phyloP scores from a whole-genome alignment of 371 early-diverging fungal species.

The Mortierella sp. region DNA sequence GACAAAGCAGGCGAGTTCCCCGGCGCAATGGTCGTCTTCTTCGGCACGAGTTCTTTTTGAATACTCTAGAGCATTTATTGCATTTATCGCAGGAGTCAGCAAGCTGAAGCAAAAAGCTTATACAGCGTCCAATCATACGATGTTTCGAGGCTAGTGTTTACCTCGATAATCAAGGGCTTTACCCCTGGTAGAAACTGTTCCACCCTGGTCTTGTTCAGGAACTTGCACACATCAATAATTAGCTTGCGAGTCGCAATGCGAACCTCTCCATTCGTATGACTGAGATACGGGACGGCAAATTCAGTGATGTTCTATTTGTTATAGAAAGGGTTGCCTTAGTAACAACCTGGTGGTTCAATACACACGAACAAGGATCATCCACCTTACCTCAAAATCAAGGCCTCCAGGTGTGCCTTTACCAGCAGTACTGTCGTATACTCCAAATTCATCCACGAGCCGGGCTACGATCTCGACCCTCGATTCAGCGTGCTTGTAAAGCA shows the following conservation, averaged over 20 bases:
- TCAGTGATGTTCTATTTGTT: constrained; percentile 64
- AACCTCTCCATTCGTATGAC: constrained; percentile 74
- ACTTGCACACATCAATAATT: constrained; percentile 62
- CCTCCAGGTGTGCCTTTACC: constrained; percentile 49
- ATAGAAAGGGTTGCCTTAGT: constrained; percentile 17
- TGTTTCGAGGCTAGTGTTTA: constrained; percentile 2
- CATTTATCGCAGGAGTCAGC: background rate
- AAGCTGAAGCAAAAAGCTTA: background rate
- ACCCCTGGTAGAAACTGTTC: constrained; percentile 49
- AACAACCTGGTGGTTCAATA: background rate
- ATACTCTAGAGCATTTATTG: constrained; percentile 26
- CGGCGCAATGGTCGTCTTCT: constrained; percentile 11
- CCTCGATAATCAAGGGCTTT: constrained; percentile 53
- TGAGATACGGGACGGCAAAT: constrained; percentile 70
- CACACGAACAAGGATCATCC: background rate
- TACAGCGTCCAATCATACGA: no score
- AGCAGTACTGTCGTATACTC: constrained; percentile 51
- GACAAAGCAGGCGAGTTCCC: constrained; percentile 6
- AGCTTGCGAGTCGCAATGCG: constrained; percentile 73
- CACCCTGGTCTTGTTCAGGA: constrained; percentile 54
- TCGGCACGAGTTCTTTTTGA: constrained; percentile 43
- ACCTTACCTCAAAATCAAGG: constrained; percentile 41
- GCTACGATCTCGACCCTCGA: constrained; percentile 66
- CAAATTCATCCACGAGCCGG: constrained; percentile 61
- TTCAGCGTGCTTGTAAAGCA: constrained; percentile 44